phyloP scores from a whole-genome alignment of 73 alveolate genomes.

The Blepharisma stoltei region DNA sequence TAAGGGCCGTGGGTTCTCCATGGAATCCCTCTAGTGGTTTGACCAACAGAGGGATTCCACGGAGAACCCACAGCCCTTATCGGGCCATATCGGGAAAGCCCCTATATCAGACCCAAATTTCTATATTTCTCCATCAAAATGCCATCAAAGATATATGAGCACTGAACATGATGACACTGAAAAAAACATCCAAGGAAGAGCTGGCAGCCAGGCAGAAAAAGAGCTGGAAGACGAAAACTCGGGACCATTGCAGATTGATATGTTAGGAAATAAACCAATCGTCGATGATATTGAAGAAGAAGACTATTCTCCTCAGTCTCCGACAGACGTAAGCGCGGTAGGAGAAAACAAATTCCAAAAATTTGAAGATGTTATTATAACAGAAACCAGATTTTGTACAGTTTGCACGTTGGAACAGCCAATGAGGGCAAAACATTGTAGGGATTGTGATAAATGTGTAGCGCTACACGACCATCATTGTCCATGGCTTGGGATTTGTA shows the following conservation, averaged over 20 bases:
- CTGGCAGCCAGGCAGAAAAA: background rate
- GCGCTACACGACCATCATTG: constrained; percentile 89
- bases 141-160: too few species aligned
- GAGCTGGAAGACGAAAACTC: constrained; percentile 27
- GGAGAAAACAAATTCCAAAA: background rate
- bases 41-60: too few species aligned
- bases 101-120: too few species aligned
- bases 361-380: background rate
- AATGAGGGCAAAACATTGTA: constrained; percentile 78
- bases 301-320: background rate
- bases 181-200: too few species aligned
- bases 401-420: constrained; percentile 74
- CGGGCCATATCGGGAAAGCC: too few species aligned
- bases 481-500: constrained; percentile 78
- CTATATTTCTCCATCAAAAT: too few species aligned
- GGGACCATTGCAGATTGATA: background rate
- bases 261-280: background rate
- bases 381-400: constrained; percentile 61
- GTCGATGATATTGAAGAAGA: constrained; percentile 1
- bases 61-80: too few species aligned
- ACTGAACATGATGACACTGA: too few species aligned
- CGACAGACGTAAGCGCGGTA: background rate
- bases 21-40: too few species aligned
- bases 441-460: constrained; percentile 68
- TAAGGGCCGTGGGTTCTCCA: too few species aligned